These are phyloP conservation scores for Aethionema arabicum DNA, from an alignment of 345 rosid species.

Conservation along the genomic window DNA sequence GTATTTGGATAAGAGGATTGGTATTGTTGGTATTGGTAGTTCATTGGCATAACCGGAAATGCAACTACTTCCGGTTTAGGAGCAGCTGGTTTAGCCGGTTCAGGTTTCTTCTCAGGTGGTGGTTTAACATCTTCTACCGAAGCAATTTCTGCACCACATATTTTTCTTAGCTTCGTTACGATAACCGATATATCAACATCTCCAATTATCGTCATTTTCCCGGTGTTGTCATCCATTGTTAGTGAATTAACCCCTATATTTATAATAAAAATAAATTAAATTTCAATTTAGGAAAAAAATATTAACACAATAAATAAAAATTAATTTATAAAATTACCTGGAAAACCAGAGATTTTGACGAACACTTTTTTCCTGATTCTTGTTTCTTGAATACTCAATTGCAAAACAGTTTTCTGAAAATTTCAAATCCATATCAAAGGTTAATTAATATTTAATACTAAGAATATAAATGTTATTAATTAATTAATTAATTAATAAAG, in stretches of 20 bases:
- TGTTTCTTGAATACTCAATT: conserved; percentile 43
- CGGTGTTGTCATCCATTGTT: conserved; percentile 57
- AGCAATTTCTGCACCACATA: conserved; percentile 46
- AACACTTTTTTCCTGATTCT: conserved; percentile 53
- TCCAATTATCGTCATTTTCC: conserved; percentile 58
- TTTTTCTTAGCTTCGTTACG: conserved; percentile 54
- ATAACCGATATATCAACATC: conserved; percentile 45
- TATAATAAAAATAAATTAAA: background rate
- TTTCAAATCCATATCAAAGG: background rate
- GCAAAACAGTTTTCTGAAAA: conserved; percentile 59
- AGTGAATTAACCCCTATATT: conserved; percentile 47
- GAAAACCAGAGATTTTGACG: conserved; percentile 44
- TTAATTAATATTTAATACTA: background rate
- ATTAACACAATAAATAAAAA: background rate
- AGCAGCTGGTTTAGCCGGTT: conserved; percentile 34
- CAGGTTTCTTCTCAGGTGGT: conserved; percentile 60
- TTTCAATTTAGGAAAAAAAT: background rate
- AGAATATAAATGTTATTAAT: no score
- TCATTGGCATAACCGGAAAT: conserved; percentile 14
- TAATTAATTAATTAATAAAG: background rate
- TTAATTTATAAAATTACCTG: conserved; percentile 40
- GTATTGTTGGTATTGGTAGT: conserved; percentile 16
- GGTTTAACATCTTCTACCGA: conserved; percentile 65
- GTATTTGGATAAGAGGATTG: conserved; percentile 8
- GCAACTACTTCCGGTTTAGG: conserved; percentile 19